phyloP scores from a whole-genome alignment of 75 land plant genomes.

The Cupressus sempervirens region DNA sequence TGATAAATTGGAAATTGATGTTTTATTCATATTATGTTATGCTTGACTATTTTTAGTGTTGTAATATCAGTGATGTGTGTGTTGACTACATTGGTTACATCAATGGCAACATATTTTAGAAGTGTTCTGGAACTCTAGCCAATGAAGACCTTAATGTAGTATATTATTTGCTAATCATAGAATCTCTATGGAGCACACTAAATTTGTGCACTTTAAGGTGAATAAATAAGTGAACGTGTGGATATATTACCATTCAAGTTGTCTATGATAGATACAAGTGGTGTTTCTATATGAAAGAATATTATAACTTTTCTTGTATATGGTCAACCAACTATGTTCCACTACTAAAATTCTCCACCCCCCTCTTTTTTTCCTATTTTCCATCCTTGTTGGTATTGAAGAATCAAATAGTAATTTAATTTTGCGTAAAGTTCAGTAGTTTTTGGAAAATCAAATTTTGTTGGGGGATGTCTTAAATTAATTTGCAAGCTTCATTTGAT shows the following conservation, averaged over 20 bases:
- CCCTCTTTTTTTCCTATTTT: not conserved
- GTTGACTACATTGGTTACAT: not conserved
- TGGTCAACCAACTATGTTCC: not conserved
- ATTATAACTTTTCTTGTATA: not conserved
- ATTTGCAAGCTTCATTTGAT: slow-evolving; percentile 3
- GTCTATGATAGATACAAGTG: too few relatives aligned
- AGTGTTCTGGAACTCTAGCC: too few relatives aligned
- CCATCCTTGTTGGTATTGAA: not conserved
- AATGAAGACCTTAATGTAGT: too few relatives aligned
- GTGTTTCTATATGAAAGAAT: too few relatives aligned
- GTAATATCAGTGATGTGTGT: too few relatives aligned
- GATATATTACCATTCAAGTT: too few relatives aligned
- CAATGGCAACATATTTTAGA: too few relatives aligned
- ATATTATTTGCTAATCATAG: too few relatives aligned
- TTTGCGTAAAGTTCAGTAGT: not conserved
- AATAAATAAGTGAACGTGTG: too few relatives aligned
- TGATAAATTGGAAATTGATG: not conserved
- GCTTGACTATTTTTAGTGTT: too few relatives aligned
- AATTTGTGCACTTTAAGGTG: too few relatives aligned
- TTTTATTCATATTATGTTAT: not conserved
- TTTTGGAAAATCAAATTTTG: not conserved
- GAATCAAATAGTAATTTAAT: not conserved
- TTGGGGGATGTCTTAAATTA: not conserved
- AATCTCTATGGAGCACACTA: too few relatives aligned
- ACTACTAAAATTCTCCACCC: not conserved